Base-by-base conservation (phyloP, 176 grass and related monocot genomes). In the Chrysopogon serrulatus region DNA sequence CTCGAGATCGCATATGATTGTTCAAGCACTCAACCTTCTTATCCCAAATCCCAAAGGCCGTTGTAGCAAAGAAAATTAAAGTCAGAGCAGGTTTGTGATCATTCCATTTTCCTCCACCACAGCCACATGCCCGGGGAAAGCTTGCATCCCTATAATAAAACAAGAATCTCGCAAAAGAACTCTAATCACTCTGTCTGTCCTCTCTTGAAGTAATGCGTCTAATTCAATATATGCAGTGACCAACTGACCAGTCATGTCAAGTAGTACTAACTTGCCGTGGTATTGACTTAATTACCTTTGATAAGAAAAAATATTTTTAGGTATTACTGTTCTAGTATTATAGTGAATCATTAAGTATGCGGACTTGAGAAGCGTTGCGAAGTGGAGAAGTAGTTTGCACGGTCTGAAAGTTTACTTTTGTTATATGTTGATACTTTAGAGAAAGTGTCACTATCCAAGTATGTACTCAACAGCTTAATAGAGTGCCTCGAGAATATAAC, bases 1-100 rank as follows among this genome's bases (percentile, higher is more conserved):
- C 57, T 82, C 30, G 33, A 74, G 79, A 90, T 82, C 56, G 83
- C 72, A 66, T 30, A 82, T 77, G n/a, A 56, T 54, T 54, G 7
- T 23, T 53, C 36, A 78, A 65, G 65, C 14, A 21, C 17, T 51
- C 73, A 47, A 9, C 73, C 65, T 86, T 73, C 65, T 86, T 48
- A 48, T 56, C 51, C 21, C 51, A 56, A 10, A n/a, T 56, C 73
- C 73, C 36, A 36, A 35, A 45, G 12, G 24, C 56, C 24, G 17
- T 19, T 34, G 12, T 72, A 56, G 23, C 4, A 59, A 36, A 49
- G 15, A 71, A 74, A 86, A n/a, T n/a, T n/a, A n/a, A n/a, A 78
- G 1, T 60, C 24, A 44, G 34, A 73, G 70, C 45, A 32, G 30
- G 74, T 23, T 66, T 36, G 19, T 77, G 80, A 68, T 32, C 39